Conservation (phyloP, 805 yeast species). For the Nakazawaea populi region DNA sequence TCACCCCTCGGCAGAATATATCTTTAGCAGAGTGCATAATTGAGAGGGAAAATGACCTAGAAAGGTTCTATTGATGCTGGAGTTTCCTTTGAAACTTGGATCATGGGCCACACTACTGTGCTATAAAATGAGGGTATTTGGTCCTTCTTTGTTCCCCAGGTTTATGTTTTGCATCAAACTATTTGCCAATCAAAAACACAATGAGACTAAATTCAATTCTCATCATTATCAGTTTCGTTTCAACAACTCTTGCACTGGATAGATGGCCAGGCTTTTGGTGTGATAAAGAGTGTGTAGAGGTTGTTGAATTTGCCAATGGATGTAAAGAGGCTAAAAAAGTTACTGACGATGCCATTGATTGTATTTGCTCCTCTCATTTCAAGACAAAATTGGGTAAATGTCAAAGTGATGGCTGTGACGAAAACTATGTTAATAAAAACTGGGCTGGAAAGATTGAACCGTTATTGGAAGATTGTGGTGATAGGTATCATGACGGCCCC, state of each 20-base stretch:
- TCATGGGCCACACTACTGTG: too few relatives aligned
- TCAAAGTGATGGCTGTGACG: constrained; percentile 12
- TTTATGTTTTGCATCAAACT: too few relatives aligned
- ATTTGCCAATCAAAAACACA: not conserved
- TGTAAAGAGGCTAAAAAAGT: constrained; percentile 10
- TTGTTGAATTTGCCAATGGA: constrained; percentile 14
- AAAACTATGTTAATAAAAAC: constrained; percentile 9
- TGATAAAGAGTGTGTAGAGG: constrained; percentile 16
- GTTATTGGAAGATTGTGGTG: constrained; percentile 11
- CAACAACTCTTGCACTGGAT: constrained; percentile 3
- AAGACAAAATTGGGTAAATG: constrained; percentile 10
- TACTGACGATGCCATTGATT: constrained; percentile 5
- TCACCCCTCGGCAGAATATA: too few relatives aligned
- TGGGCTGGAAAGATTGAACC: constrained; percentile 11
- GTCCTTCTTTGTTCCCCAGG: too few relatives aligned
- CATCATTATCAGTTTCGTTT: not conserved
- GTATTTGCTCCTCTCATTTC: constrained; percentile 13
- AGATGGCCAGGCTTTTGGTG: constrained; percentile 17
- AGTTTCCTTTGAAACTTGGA: too few relatives aligned
- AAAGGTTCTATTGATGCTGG: too few relatives aligned
- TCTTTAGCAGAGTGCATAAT: too few relatives aligned
- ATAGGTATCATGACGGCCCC: constrained; percentile 12
- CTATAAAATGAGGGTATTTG: too few relatives aligned
- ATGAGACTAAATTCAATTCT: not conserved
- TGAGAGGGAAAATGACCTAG: too few relatives aligned